Evolutionary conservation across 2,329 filamentous ascomycete genomes (phyloP), one percentile per base, ranked within the genome.

Genomic region (Rosellinia necatrix): DNA sequence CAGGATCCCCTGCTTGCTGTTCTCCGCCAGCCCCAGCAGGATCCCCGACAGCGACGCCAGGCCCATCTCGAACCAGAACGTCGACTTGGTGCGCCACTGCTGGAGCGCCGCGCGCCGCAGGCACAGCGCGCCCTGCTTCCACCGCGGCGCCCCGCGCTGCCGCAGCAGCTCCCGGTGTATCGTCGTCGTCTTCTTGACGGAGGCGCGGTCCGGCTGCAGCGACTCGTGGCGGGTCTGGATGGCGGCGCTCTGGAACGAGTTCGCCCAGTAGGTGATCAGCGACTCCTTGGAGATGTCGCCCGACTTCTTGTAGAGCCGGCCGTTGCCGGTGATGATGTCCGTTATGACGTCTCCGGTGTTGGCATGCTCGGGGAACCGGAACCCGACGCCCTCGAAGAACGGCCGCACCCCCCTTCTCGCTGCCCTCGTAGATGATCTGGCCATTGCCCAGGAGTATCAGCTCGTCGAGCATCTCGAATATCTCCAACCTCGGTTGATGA

Each of bases 311-410:
- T 84, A 84, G 10, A 72, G 66, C 12, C 75, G 71, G 0, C 82
- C 81, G 59, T 84, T 81, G 3, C 82, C 82, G 0, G 81, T 82
- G 62, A 85, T 80, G 60, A 86, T 85, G 49, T 86, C 83, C n/a
- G 83, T 83, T 21, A 86, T 75, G 1, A 81, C 73, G 59, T 86
- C 84, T 7, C 80, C 83, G 5, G 76, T 77, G 60, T 86, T 86
- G 40, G 73, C 74, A 53, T 79, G 73, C 13, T 68, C 56, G 0
- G 77, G 77, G 55, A 86, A 82, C 0, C 67, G 63, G 66, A 80
- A 85, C 2, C 83, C 82, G 10, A 81, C 68, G 29, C 71, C 64
- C 62, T 82, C 75, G 53, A 86, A 84, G 65, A 82, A 84, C 2
- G 62, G 53, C 47, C 75, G 74, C 1, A 78, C 76, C 1, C 74